phyloP scores from a whole-genome alignment of 768 basidiomycete species.

The Butyriboletus loyo region DNA sequence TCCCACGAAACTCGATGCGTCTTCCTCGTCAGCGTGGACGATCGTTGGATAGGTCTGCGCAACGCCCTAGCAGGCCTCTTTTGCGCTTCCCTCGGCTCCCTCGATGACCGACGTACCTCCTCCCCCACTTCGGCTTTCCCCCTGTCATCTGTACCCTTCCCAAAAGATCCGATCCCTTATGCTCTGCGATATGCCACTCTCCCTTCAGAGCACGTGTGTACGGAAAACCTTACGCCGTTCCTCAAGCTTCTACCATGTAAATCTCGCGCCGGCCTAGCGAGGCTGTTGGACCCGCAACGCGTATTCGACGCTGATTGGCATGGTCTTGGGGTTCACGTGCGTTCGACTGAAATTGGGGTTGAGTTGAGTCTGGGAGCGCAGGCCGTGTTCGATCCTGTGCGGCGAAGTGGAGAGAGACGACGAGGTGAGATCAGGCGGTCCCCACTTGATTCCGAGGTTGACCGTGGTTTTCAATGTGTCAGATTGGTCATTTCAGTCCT shows the following conservation, averaged over 20 bases:
- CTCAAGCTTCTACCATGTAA: slow-evolving; percentile 94
- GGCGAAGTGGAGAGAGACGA: slow-evolving; percentile 44
- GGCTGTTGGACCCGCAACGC: slow-evolving; percentile 77
- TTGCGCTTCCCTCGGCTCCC: slow-evolving; percentile 83
- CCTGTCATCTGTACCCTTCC: slow-evolving; percentile 52
- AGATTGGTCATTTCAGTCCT: slow-evolving; percentile 73
- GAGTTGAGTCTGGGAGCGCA: slow-evolving; percentile 70
- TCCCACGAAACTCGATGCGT: not conserved
- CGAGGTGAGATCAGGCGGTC: slow-evolving; percentile 46
- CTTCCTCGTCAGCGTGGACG: slow-evolving; percentile 51
- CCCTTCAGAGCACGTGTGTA: slow-evolving; percentile 89
- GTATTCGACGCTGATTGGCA: slow-evolving; percentile 93
- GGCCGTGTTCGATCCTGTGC: slow-evolving; percentile 75
- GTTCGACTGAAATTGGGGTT: slow-evolving; percentile 57
- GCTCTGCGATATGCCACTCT: slow-evolving; percentile 71
- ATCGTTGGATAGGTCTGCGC: slow-evolving; percentile 80
- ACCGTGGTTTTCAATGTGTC: slow-evolving; percentile 1
- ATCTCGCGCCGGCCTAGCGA: slow-evolving; percentile 78
- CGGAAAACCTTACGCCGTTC: slow-evolving; percentile 96
- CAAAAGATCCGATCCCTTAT: slow-evolving; percentile 38
- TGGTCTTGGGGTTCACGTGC: slow-evolving; percentile 77
- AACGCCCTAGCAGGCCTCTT: slow-evolving; percentile 92
- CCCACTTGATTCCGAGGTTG: not conserved
- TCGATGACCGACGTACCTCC: slow-evolving; percentile 74
- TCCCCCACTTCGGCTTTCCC: slow-evolving; percentile 63